Evolutionary conservation across 2,329 filamentous ascomycete genomes (phyloP), one percentile per base, ranked within the genome.

Genomic region (Fusarium agapanthi): DNA sequence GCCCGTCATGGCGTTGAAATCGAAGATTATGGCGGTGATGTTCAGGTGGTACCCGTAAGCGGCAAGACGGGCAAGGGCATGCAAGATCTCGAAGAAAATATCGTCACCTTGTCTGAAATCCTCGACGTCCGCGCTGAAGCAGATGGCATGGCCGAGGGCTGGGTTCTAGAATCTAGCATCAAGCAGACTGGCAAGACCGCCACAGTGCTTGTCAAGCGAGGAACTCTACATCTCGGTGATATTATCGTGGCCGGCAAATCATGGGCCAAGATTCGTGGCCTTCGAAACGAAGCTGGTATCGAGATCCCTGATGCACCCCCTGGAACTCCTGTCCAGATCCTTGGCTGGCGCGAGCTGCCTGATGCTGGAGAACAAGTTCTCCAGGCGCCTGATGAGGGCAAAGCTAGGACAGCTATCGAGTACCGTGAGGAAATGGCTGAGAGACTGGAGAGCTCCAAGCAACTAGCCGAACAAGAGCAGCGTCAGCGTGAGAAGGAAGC

Each of bases 41-140:
- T 96, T 24, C 96, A 98, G 81, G 93, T 95, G 24, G 93, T 98
- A 6, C 90, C 89, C 60, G 95, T 99, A 43, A 97, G 94, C 78
- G 97, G 95, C 48, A 97, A 96, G 85, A 98, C 96, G 0, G 96
- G 96, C 3, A 86, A 92, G 80, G 96, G 96, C 54, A 98, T 99
- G 91, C 86, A 90, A 22, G 93, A 97, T 56, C 88, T 99, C 5
- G 96, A 98, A 83, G 97, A 99, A 84, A 95, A 93, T 54, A 94
- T 95, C 53, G 84, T 96, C 28, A 92, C 94, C 0, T 88, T 97
- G 10, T 93, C 95, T 3, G 96, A 99, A 79, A 90, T 98, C 73
- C 88, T 98, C 18, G 96, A 99, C 76, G 92, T 97, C 77, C 92
- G 95, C 50, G 94, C 95, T 34, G 93, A 97, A 75, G 81, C 81